Evolutionary conservation across 257 asterid species (phyloP).

Genomic region (Solanum pinnatisectum): DNA sequence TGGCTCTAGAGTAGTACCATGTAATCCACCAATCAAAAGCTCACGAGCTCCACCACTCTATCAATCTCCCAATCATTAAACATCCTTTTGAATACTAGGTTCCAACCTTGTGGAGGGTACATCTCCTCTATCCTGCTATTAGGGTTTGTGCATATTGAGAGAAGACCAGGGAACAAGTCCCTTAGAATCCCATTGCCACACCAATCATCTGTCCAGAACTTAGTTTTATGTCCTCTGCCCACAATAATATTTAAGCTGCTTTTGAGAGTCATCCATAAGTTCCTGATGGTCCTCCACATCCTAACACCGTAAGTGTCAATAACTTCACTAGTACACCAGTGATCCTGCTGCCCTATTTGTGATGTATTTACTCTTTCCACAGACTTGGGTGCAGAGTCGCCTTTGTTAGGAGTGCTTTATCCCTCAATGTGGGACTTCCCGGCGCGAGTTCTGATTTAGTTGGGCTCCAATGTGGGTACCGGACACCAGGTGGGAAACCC

Average conservation of each 20-base stretch:
- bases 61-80: not conserved
- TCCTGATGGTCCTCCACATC: too few relatives aligned
- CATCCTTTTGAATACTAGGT: not conserved
- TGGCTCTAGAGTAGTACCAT: not conserved
- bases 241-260: too few relatives aligned
- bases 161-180: not conserved
- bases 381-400: not conserved
- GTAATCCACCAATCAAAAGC: not conserved
- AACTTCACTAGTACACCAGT: not conserved
- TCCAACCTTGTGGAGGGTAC: not conserved
- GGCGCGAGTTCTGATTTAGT: not conserved
- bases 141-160: not conserved
- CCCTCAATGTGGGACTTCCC: not conserved
- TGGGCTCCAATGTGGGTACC: not conserved
- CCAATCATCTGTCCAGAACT: too few relatives aligned
- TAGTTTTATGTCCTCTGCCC: too few relatives aligned
- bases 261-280: too few relatives aligned
- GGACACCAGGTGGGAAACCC: not conserved
- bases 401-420: not conserved
- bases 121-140: not conserved
- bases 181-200: not conserved
- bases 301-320: too few relatives aligned
- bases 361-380: not conserved
- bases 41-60: not conserved
- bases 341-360: not conserved